Evolutionary conservation across 1,284 basidiomycete genomes (phyloP).

Genomic region (Sparassis latifolia): DNA sequence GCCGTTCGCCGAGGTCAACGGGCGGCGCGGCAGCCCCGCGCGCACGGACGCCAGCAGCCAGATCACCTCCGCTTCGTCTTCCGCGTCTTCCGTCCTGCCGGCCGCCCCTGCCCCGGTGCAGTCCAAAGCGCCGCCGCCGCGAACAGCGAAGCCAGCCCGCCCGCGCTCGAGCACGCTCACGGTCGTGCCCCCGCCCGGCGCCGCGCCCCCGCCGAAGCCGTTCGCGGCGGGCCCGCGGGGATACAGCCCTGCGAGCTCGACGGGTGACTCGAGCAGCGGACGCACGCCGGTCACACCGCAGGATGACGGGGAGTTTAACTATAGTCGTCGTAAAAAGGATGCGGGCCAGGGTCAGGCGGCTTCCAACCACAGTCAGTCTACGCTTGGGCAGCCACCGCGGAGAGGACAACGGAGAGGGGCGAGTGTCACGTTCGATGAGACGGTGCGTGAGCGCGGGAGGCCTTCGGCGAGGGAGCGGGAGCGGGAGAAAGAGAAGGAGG

Average conservation of each 20-base stretch:
- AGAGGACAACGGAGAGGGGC: slow-evolving; percentile 37
- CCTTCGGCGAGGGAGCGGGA: slow-evolving; percentile 24
- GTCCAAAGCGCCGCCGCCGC: neutral
- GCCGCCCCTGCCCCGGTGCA: neutral
- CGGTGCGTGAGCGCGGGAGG: slow-evolving; percentile 15
- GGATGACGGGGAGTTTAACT: slow-evolving; percentile 65
- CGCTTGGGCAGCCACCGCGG: slow-evolving; percentile 5
- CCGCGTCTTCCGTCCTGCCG: neutral
- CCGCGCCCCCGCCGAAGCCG: slow-evolving; percentile 44
- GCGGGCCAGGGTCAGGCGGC: slow-evolving; percentile 8
- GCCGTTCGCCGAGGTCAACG: neutral
- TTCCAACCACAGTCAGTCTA: neutral
- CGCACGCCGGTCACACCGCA: slow-evolving; percentile 63
- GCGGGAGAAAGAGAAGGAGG: slow-evolving; percentile 32
- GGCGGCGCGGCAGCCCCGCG: no score
- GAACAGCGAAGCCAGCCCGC: neutral
- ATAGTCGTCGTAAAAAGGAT: slow-evolving; percentile 14
- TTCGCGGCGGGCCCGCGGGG: slow-evolving; percentile 26
- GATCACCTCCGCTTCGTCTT: neutral
- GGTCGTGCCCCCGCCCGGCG: neutral
- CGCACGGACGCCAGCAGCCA: neutral
- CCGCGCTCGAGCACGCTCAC: neutral
- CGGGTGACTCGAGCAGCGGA: slow-evolving; percentile 71
- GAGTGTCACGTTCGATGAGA: slow-evolving; percentile 53
- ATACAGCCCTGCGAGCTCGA: slow-evolving; percentile 71